Evolutionary conservation across 306 rosid species (phyloP), one percentile per base, ranked within the genome.

Genomic region (Hylodesmum podocarpum): DNA sequence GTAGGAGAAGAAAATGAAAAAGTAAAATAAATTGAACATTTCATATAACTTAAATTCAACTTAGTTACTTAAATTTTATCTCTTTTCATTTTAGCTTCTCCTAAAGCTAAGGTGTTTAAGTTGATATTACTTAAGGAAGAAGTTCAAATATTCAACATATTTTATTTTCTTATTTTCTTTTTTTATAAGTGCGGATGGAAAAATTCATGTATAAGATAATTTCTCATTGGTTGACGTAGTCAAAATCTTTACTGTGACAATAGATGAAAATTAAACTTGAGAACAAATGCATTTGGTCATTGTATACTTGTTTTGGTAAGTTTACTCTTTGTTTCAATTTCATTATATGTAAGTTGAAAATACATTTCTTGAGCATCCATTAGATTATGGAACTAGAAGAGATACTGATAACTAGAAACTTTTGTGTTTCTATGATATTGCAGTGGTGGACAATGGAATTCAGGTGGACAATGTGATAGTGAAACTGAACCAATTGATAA

Each of bases 401-500:
- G 6, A 34, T 16, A 37, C 55, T 39, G 39, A 69, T 81, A 19
- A 31, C n/a, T 15, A 36, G 12, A 58, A 70, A 66, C 25, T 22
- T 65, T 3, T 70, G 6, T 65, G 73, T 71, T 57, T 73, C n/a
- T 65, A 16, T 85, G 37, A 21, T 64, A 5, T 28, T 37, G 68
- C 97, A 95, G 99, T 44, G 99, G 99, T 12, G 99, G 99, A 2
- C 99, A 90, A 63, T 95, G 99, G 99, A 95, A 95, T 82, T 90
- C 99, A 0, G 99, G 99, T 5, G 99, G 99, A 57, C 87, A 78
- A 69, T 95, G 99, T 53, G 84, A 88, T 66, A 86, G 90, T 49
- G 99, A 92, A 88, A 88, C 88, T 0, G 81, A 21, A 55, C 97
- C 99, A 0, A 95, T 95, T 6, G 86, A 71, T 28, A 88, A 95